These are phyloP conservation scores for Dictyostelium firmibasis DNA, from an alignment of 78 protist genomes.

Conservation along the genomic window DNA sequence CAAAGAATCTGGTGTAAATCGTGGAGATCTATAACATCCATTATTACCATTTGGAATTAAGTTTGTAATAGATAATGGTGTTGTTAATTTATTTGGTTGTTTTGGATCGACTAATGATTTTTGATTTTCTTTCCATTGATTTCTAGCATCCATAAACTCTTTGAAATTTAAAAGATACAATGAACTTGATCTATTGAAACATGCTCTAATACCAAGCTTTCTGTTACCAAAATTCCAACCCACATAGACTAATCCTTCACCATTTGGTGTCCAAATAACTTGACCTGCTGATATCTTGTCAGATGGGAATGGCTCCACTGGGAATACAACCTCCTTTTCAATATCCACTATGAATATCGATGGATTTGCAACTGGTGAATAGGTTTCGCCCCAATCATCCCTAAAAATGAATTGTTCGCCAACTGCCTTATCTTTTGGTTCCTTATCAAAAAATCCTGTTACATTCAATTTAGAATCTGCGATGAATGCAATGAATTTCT, in stretches of 20 bases:
- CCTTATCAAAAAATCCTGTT: conserved; percentile 34
- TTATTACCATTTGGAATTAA: conserved; percentile 13
- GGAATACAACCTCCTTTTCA: conserved; percentile 37
- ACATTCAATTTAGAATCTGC: conserved; percentile 44
- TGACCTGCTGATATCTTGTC: conserved; percentile 66
- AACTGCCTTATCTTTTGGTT: conserved; percentile 65
- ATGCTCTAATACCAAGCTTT: conserved; percentile 71
- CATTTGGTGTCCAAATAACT: conserved; percentile 62
- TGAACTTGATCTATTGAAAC: conserved; percentile 39
- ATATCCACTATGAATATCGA: conserved; percentile 41
- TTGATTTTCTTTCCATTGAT: background rate
- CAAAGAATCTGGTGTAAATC: conserved; percentile 59
- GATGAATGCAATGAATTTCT: conserved; percentile 53
- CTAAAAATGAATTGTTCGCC: conserved; percentile 30
- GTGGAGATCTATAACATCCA: conserved; percentile 68
- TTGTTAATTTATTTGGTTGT: background rate
- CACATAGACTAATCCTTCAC: conserved; percentile 43
- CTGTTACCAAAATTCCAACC: conserved; percentile 57
- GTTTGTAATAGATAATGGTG: background rate
- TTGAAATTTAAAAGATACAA: conserved; percentile 1
- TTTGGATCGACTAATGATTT: background rate
- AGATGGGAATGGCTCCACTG: conserved; percentile 18
- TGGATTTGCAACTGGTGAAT: conserved; percentile 34
- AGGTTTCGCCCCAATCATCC: conserved; percentile 76
- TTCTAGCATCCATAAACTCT: background rate